Base-by-base conservation (phyloP, 2,329 filamentous ascomycete species). In the Claviceps citrina region DNA sequence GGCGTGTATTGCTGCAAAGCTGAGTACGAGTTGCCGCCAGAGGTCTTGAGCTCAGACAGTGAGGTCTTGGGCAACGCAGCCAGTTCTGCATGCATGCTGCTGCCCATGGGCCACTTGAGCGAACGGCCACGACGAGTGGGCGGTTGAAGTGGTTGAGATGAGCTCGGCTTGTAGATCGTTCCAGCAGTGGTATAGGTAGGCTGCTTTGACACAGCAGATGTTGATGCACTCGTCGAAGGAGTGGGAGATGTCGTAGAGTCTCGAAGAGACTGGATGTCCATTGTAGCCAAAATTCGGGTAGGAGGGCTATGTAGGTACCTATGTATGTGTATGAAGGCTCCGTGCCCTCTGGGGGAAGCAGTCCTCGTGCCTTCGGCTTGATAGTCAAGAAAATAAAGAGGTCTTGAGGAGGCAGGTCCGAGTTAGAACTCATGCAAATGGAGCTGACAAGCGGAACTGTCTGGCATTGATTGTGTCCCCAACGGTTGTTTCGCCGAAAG, bases 171-270 rank as follows among this genome's bases (percentile, higher is more conserved):
- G 54, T 70, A 73, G 35, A 71, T 59, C 4, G 70, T 72, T n/a
- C 70, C 70, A 18, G 70, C 70, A 7, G 70, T 73, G 13, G 69
- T 73, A 49, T 72, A 74, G 33, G 63, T 66, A 20, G 59, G 58
- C 44, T 63, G 61, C 40, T 50, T 57, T 42, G 44, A 47, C 28
- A 48, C 48, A 22, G 42, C 42, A 37, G 50, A 46, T 15, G n/a
- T n/a, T n/a, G 43, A 31, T 24, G 41, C 28, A 32, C 49, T 51
- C 33, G 46, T 47, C 25, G 50, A 49, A 32, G 46, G 40, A 39
- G 49, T 43, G 41, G 45, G 51, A 40, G 41, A 43, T 42, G n/a
- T n/a, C n/a, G 47, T 47, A 37, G 55, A 51, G 43, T 52, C 32
- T 7, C 37, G 19, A 15, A 35, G 51, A 38, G 48, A 38, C 32